These are phyloP conservation scores for Aspergillus bertholletiae DNA, from an alignment of 495 filamentous ascomycete species.

Conservation along the genomic window DNA sequence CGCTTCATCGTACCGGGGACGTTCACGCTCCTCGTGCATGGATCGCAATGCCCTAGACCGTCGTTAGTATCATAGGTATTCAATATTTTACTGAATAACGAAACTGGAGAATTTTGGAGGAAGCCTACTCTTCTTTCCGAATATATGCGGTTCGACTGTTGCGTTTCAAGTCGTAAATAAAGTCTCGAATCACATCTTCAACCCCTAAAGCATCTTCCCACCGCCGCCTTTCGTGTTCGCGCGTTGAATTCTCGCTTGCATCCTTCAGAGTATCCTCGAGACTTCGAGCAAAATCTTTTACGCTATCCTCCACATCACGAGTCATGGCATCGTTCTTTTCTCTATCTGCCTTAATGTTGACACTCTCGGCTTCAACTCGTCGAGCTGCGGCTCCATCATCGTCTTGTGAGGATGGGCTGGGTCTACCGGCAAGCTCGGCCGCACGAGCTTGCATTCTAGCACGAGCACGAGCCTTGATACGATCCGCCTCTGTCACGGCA, in stretches of 20 bases:
- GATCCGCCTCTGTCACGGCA: slow-evolving; percentile 85
- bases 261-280: slow-evolving; percentile 87
- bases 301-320: slow-evolving; percentile 92
- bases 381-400: slow-evolving; percentile 74
- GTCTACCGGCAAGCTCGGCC: slow-evolving; percentile 84
- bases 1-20: slow-evolving; percentile 21
- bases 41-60: slow-evolving; percentile 20
- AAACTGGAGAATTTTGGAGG: neutral
- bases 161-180: slow-evolving; percentile 93
- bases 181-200: slow-evolving; percentile 92
- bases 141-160: slow-evolving; percentile 71
- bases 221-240: slow-evolving; percentile 84
- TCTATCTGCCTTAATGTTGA: slow-evolving; percentile 72
- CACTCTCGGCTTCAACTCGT: slow-evolving; percentile 81
- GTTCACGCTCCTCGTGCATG: slow-evolving; percentile 23
- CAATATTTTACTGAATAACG: neutral
- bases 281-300: slow-evolving; percentile 79
- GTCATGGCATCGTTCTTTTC: slow-evolving; percentile 97
- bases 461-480: slow-evolving; percentile 90
- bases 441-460: slow-evolving; percentile 98
- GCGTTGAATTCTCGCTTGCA: slow-evolving; percentile 61
- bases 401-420: slow-evolving; percentile 56
- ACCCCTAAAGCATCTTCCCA: slow-evolving; percentile 98
- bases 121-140: slow-evolving; percentile 66
- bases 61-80: neutral